Base-by-base conservation (phyloP, 2,329 filamentous ascomycete species). In the Conoideocrella luteorostrata region DNA sequence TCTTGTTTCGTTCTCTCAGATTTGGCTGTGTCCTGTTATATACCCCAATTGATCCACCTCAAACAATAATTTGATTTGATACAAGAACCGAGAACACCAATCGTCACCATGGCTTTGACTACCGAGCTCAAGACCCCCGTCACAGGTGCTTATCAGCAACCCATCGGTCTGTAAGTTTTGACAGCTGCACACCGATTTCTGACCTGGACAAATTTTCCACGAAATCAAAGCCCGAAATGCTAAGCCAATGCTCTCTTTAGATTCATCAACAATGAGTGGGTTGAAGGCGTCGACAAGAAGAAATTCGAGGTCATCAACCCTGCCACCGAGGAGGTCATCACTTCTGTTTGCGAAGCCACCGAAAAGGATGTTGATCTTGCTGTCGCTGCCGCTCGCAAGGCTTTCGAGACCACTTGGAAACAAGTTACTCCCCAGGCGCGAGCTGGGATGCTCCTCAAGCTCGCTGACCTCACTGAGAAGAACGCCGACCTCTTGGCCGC, bases 221-320 rank as follows among this genome's bases (percentile, higher is more conserved):
- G 20, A 39, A 32, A n/a, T n/a, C n/a, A n/a, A n/a, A n/a, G n/a
- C n/a, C n/a, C n/a, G n/a, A n/a, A 18, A 35, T 7, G 18, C 45
- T 33, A 21, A 41, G 3, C 13, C 23, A 26, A 17, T 28, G n/a
- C 36, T 20, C 6, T 39, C 18, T 17, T 9, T 58, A 88, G 84
- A 49, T 93, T 88, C 77, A 93, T 95, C 78, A 90, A 93, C 78
- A 90, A 91, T 67, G 85, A 96, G 69, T 96, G 84, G 71, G 80
- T 94, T 52, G 65, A 68, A 58, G 76, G 81, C 63, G 82, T 85
- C 51, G 87, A 95, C 57, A 89, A 89, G 71, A 84, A 88, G 78
- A 89, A 84, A 54, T 93, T 95, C 61, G 88, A 95, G 70, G 86
- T 89, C 66, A 84, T 93, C 75, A 95, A 95, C 78, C 89, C 89